phyloP scores from a whole-genome alignment of 192 early-diverging fungal genomes.

The Chytriomyces confervae region DNA sequence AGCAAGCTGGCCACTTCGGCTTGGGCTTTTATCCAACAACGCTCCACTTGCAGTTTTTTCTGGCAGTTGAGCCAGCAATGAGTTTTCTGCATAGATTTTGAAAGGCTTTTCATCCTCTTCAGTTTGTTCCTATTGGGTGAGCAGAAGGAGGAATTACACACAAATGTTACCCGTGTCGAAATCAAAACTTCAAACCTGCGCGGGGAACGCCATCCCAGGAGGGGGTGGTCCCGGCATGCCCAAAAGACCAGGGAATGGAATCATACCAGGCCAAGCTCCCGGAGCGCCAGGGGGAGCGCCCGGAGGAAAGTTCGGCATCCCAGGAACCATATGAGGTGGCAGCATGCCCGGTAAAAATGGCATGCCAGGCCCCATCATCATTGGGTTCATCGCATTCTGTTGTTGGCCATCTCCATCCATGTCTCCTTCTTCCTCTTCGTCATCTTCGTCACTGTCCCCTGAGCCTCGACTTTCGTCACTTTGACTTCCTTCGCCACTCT shows the following conservation, averaged over 20 bases:
- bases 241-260: not conserved
- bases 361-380: slow-evolving; percentile 33
- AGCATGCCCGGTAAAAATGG: not conserved
- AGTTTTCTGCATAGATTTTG: slow-evolving; percentile 34
- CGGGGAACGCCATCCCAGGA: not conserved
- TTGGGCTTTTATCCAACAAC: slow-evolving; percentile 29
- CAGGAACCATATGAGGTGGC: not conserved
- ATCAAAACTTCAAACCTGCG: not conserved
- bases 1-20: not conserved
- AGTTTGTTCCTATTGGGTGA: not conserved
- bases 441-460: not conserved
- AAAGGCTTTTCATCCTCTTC: slow-evolving; percentile 31
- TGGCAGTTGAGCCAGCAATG: slow-evolving; percentile 34
- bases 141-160: not conserved
- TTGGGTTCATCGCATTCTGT: slow-evolving; percentile 12
- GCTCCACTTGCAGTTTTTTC: slow-evolving; percentile 23
- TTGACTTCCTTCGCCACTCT: slow-evolving; percentile 30
- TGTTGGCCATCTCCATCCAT: not conserved
- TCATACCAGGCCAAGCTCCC: not conserved
- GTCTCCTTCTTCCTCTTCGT: slow-evolving; percentile 16
- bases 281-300: not conserved
- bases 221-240: not conserved
- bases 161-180: not conserved
- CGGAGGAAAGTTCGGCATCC: slow-evolving; percentile 18
- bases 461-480: slow-evolving; percentile 27